phyloP scores from a whole-genome alignment of 2,329 filamentous ascomycete genomes.

The Dactylellina leptospora region DNA sequence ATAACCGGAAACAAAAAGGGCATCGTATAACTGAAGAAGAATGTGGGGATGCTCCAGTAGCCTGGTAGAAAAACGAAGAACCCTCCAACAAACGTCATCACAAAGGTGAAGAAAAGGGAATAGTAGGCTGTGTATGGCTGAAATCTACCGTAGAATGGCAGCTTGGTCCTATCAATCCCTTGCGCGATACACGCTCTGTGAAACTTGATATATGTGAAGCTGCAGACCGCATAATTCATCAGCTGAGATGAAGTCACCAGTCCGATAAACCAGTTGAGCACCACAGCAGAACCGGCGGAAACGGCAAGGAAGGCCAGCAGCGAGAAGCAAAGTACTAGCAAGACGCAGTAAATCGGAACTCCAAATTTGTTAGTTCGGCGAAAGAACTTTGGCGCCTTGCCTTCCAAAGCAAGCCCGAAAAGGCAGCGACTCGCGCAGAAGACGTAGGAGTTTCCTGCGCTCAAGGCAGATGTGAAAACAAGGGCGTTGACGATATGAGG shows the following conservation, averaged over 20 bases:
- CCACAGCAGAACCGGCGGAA: slow-evolving; percentile 71
- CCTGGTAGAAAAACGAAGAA: slow-evolving; percentile 78
- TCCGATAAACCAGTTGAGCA: slow-evolving; percentile 77
- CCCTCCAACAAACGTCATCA: slow-evolving; percentile 79
- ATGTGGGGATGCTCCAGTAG: slow-evolving; percentile 74
- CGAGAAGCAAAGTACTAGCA: slow-evolving; percentile 72
- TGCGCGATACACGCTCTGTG: slow-evolving; percentile 74
- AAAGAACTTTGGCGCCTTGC: slow-evolving; percentile 71
- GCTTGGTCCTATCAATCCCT: slow-evolving; percentile 71
- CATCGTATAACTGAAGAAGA: slow-evolving; percentile 77
- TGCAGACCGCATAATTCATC: slow-evolving; percentile 76
- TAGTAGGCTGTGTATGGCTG: slow-evolving; percentile 79
- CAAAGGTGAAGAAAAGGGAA: slow-evolving; percentile 69
- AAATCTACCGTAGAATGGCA: slow-evolving; percentile 75
- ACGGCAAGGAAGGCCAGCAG: slow-evolving; percentile 79
- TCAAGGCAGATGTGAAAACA: slow-evolving; percentile 73
- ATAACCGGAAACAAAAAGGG: slow-evolving; percentile 75
- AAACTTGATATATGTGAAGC: slow-evolving; percentile 76
- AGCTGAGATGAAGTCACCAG: slow-evolving; percentile 77
- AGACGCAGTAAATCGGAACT: slow-evolving; percentile 78
- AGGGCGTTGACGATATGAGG: slow-evolving; percentile 78
- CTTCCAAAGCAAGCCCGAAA: slow-evolving; percentile 71
- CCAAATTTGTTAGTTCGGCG: slow-evolving; percentile 70
- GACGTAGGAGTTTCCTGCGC: slow-evolving; percentile 73
- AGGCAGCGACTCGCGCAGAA: slow-evolving; percentile 75